A percentile compares a stretch with the other conserved stretches of the same genome.
Evolutionary conservation across 2,329 filamentous ascomycete genomes (phyloP).

Genomic region (Lomentospora prolificans): DNA sequence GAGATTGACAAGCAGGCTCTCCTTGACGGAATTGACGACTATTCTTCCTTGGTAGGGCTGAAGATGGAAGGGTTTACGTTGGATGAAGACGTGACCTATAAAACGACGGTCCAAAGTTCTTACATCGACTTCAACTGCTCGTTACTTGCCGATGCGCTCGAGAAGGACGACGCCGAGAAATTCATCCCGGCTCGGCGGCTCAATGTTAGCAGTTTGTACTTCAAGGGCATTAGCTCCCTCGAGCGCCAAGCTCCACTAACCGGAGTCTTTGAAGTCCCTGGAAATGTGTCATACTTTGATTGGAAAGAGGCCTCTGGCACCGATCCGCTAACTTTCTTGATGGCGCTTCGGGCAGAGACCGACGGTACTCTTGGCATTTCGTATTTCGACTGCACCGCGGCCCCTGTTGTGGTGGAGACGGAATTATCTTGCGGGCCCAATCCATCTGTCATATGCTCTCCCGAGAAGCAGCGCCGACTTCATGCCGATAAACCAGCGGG

Average conservation of each 20-base stretch:
- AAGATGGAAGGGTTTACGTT: slow-evolving; percentile 1
- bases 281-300: neutral
- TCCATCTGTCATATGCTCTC: neutral
- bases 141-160: neutral
- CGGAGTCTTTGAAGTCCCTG: neutral
- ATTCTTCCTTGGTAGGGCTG: neutral
- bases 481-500: neutral
- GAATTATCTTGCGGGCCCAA: neutral
- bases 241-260: neutral
- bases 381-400: neutral
- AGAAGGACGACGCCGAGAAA: neutral
- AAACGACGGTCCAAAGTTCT: neutral
- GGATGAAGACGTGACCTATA: neutral
- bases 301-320: neutral
- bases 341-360: neutral
- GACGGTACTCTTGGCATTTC: neutral
- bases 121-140: neutral
- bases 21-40: neutral
- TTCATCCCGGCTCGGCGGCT: neutral
- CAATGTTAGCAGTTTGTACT: neutral
- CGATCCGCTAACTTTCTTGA: neutral
- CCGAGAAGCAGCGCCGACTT: neutral
- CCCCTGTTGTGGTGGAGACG: neutral
- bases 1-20: neutral
- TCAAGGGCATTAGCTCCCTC: too few species aligned